Evolutionary conservation across 192 early-diverging fungal species (phyloP).

Genomic region (Linnemannia hyalina): DNA sequence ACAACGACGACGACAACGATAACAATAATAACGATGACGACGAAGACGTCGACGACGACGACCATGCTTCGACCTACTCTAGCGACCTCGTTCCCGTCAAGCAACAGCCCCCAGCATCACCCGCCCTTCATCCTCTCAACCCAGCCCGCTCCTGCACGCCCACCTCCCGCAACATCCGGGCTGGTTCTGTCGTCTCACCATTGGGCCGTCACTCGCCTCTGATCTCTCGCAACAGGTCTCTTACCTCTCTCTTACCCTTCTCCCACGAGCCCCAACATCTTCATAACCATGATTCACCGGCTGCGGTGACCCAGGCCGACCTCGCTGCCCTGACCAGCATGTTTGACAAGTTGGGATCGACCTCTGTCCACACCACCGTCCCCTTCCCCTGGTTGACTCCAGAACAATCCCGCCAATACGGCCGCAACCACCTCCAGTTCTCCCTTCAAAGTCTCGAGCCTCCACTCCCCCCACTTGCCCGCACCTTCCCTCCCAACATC

Average conservation of each 20-base stretch:
- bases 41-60: conserved; percentile 27
- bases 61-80: conserved; percentile 23
- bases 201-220: conserved; percentile 51
- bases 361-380: conserved; percentile 50
- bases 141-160: conserved; percentile 29
- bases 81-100: conserved; percentile 52
- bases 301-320: conserved; percentile 22
- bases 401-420: conserved; percentile 52
- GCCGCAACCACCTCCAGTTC: conserved; percentile 56
- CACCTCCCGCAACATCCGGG: conserved; percentile 27
- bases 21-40: conserved; percentile 31
- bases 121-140: conserved; percentile 28
- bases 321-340: conserved; percentile 39
- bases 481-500: conserved; percentile 33
- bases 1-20: conserved; percentile 16
- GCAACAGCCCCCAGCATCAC: conserved; percentile 45
- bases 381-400: conserved; percentile 56
- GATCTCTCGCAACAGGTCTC: conserved; percentile 51
- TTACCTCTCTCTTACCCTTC: conserved; percentile 50
- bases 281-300: not conserved
- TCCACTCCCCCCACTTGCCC: conserved; percentile 32
- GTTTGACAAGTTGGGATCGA: conserved; percentile 52
- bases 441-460: conserved; percentile 40
- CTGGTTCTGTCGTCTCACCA: conserved; percentile 47
- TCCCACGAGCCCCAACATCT: conserved; percentile 36